A percentile compares a stretch with the other conserved stretches of the same genome.
Evolutionary conservation across 306 rosid species (phyloP).

Genomic region (Cucurbita ficifolia): DNA sequence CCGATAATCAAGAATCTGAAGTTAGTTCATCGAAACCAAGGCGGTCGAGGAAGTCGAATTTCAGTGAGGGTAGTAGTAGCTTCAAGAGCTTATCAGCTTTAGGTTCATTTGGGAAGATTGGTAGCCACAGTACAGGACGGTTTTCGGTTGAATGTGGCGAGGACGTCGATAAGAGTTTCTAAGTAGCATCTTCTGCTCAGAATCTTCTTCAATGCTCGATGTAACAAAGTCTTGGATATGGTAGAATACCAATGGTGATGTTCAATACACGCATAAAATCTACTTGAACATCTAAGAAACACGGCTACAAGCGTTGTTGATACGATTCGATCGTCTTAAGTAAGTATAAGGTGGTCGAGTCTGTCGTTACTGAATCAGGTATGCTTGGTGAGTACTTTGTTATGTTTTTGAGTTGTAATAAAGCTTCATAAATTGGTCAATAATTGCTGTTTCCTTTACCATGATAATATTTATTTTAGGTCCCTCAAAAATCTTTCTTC

Average conservation of each 20-base stretch:
- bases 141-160: conserved; percentile 32
- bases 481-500: neutral
- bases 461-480: neutral
- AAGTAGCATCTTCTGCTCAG: conserved; percentile 3
- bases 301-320: neutral
- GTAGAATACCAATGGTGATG: neutral
- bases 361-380: neutral
- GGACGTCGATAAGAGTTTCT: conserved; percentile 23
- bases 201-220: conserved; percentile 7
- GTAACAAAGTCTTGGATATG: conserved; percentile 4
- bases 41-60: conserved; percentile 62
- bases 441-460: neutral
- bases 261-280: neutral
- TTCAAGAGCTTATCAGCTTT: conserved; percentile 66
- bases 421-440: neutral
- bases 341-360: neutral
- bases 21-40: conserved; percentile 46
- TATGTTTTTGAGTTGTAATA: conserved; percentile 2
- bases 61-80: conserved; percentile 84
- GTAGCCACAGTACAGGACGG: conserved; percentile 42
- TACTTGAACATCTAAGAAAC: neutral
- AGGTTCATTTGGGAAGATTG: conserved; percentile 54
- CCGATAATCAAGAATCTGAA: conserved; percentile 37
- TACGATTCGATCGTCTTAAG: neutral
- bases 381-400: neutral